Conservation (phyloP, 1,284 basidiomycete species). For the Vanrija pseudolonga region DNA sequence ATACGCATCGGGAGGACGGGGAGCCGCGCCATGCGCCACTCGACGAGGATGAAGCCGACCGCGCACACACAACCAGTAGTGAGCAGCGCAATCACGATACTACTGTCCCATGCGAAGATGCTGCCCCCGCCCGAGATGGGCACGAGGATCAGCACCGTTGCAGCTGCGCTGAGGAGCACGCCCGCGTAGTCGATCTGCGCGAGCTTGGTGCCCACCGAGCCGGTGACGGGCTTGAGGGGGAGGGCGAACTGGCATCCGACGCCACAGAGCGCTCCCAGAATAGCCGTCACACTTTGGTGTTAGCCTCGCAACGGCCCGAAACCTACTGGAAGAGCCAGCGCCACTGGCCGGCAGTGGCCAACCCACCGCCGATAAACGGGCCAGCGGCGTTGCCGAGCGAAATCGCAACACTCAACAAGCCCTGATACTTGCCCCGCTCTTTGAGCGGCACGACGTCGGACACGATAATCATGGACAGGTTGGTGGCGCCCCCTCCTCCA, state of each 20-base stretch:
- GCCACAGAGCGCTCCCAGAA: conserved; percentile 22
- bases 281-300: conserved; percentile 17
- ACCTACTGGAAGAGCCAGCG: conserved; percentile 37
- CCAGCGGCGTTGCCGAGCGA: conserved; percentile 17
- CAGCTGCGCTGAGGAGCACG: conserved; percentile 23
- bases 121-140: conserved; percentile 39
- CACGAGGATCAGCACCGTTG: conserved; percentile 32
- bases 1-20: conserved; percentile 33
- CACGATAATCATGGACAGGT: conserved; percentile 50
- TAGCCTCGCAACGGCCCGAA: neutral
- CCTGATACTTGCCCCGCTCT: conserved; percentile 50
- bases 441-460: conserved; percentile 50
- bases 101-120: conserved; percentile 30
- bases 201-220: conserved; percentile 25
- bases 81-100: conserved; percentile 31
- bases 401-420: conserved; percentile 22
- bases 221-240: conserved; percentile 30
- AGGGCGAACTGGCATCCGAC: conserved; percentile 28
- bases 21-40: conserved; percentile 21
- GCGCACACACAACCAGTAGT: conserved; percentile 16
- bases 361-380: conserved; percentile 30
- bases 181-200: conserved; percentile 36
- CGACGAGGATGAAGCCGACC: conserved; percentile 20
- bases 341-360: conserved; percentile 30
- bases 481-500: conserved; percentile 51